phyloP scores from a whole-genome alignment of 805 yeast genomes.

The Barnettozyma salicaria region DNA sequence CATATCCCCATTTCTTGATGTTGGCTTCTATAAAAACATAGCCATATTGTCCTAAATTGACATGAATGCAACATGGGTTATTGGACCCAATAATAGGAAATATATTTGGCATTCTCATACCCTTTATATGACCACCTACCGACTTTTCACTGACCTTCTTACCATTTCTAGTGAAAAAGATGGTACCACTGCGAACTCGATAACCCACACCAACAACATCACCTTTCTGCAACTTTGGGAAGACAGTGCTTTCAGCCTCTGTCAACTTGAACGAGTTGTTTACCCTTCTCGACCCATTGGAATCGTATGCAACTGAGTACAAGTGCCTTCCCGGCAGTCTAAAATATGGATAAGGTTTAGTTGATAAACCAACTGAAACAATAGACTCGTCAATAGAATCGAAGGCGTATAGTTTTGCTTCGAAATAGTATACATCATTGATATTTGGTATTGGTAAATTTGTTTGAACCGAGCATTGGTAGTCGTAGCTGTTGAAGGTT shows the following conservation, averaged over 20 bases:
- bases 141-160: conserved; percentile 78
- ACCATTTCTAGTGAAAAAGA: conserved; percentile 93
- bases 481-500: conserved; percentile 28
- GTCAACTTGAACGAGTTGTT: conserved; percentile 64
- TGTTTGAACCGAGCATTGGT: conserved; percentile 35
- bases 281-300: conserved; percentile 71
- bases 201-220: conserved; percentile 94
- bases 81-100: conserved; percentile 90
- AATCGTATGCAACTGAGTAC: conserved; percentile 82
- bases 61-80: conserved; percentile 76
- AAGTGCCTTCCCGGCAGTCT: conserved; percentile 89
- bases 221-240: conserved; percentile 65
- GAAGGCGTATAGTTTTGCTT: conserved; percentile 61
- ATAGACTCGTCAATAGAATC: conserved; percentile 47
- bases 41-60: conserved; percentile 81
- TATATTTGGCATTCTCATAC: conserved; percentile 62
- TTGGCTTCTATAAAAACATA: conserved; percentile 79
- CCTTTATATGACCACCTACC: conserved; percentile 71
- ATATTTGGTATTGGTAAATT: conserved; percentile 39
- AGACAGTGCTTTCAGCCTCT: conserved; percentile 40
- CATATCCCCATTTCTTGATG: conserved; percentile 83
- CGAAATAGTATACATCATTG: conserved; percentile 47
- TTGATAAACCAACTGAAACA: conserved; percentile 73
- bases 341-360: conserved; percentile 90
- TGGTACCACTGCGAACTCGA: conserved; percentile 72